Percentiles rank a stretch among this genome's conserved stretches.
Evolutionary conservation across 2,329 filamentous ascomycete species (phyloP).

Genomic region (Colletotrichum theobromicola): DNA sequence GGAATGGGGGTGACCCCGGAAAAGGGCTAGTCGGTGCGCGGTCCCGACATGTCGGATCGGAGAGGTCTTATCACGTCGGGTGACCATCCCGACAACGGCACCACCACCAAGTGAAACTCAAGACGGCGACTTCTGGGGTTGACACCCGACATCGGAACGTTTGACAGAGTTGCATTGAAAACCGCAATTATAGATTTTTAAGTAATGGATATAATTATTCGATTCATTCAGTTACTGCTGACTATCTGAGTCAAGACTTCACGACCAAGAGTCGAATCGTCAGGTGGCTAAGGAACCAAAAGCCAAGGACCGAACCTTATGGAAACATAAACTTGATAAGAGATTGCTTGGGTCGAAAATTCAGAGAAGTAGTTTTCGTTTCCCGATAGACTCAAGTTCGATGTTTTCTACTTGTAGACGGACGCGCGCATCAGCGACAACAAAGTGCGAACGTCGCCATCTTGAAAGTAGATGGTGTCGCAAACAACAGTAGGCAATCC

Average conservation of each 20-base stretch:
- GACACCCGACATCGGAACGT: background rate
- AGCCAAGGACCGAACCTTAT: accelerated
- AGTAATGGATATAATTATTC: background rate
- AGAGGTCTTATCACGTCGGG: background rate
- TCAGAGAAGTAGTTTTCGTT: background rate
- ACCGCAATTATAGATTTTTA: background rate
- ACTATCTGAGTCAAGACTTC: background rate
- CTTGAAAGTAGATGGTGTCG: background rate
- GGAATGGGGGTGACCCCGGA: background rate
- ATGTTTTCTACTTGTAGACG: background rate
- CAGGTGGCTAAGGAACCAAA: background rate
- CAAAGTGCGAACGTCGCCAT: accelerated
- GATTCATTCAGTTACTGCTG: background rate
- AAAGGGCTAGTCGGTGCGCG: background rate
- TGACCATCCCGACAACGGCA: background rate
- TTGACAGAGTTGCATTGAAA: background rate
- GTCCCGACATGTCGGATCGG: slow-evolving; percentile 17
- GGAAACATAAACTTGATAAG: background rate
- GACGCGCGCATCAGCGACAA: background rate
- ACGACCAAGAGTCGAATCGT: background rate
- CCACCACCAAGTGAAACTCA: background rate
- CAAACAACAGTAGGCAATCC: background rate
- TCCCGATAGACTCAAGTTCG: background rate
- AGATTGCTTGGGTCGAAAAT: background rate
- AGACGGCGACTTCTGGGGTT: background rate